Evolutionary conservation across 371 early-diverging fungal species (phyloP).

Genomic region (Apophysomyces ossiformis): DNA sequence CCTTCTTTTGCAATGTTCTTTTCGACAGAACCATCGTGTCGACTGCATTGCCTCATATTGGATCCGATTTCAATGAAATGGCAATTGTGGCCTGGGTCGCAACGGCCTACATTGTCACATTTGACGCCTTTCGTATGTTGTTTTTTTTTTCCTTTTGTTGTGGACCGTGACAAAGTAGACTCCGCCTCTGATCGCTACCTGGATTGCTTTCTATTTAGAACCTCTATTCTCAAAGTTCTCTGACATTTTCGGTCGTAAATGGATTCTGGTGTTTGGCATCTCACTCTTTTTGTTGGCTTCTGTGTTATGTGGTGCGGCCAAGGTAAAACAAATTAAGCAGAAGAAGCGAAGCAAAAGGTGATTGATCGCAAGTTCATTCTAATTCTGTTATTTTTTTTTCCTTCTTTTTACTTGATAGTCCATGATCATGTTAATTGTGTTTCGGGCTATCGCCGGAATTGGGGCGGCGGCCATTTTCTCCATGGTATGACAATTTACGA

Average conservation of each 20-base stretch:
- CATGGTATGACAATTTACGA: not conserved
- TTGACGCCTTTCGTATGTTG: slow-evolving; percentile 50
- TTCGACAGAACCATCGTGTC: slow-evolving; percentile 70
- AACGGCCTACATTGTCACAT: slow-evolving; percentile 64
- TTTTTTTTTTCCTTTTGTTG: not conserved
- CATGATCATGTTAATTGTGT: slow-evolving; percentile 69
- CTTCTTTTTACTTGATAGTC: slow-evolving; percentile 15
- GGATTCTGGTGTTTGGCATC: slow-evolving; percentile 59
- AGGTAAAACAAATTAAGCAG: slow-evolving; percentile 22
- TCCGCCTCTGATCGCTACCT: slow-evolving; percentile 2
- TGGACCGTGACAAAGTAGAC: not conserved
- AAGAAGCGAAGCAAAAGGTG: not conserved
- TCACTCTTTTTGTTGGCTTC: slow-evolving; percentile 66
- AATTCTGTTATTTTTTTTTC: too few species aligned
- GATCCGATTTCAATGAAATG: slow-evolving; percentile 71
- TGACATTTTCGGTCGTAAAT: slow-evolving; percentile 78
- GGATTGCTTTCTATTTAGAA: slow-evolving; percentile 26
- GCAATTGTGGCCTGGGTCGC: slow-evolving; percentile 70
- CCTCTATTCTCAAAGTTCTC: slow-evolving; percentile 66
- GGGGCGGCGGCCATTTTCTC: slow-evolving; percentile 60
- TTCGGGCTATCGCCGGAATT: slow-evolving; percentile 62
- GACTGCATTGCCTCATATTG: slow-evolving; percentile 73
- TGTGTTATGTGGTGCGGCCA: slow-evolving; percentile 59
- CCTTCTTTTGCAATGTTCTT: not conserved
- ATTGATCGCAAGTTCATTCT: not conserved